These are phyloP conservation scores for Skeletonema menzelii DNA, from an alignment of 108 stramenopile genomes.

Conservation along the genomic window DNA sequence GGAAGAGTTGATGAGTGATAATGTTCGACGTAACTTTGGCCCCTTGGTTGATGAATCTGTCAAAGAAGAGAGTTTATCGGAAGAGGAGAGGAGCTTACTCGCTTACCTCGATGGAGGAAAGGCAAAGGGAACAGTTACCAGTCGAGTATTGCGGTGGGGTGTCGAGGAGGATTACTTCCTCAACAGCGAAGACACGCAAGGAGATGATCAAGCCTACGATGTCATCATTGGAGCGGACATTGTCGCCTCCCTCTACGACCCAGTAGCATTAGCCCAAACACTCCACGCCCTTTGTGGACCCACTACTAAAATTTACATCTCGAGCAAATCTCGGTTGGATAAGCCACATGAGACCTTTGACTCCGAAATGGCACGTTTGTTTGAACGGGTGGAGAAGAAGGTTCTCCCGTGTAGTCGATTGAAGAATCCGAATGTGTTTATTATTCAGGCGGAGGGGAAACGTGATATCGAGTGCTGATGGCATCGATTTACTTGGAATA, in stretches of 20 bases:
- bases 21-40: constrained; percentile 47
- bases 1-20: constrained; percentile 56
- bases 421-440: constrained; percentile 68
- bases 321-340: constrained; percentile 56
- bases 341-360: constrained; percentile 63
- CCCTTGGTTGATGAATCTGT: neutral
- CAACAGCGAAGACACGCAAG: neutral
- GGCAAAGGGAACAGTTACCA: constrained; percentile 18
- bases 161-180: constrained; percentile 30
- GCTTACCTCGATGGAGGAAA: neutral
- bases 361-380: constrained; percentile 50
- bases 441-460: constrained; percentile 50
- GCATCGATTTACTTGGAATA: neutral
- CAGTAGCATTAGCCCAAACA: constrained; percentile 64
- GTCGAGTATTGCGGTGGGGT: constrained; percentile 67
- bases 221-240: constrained; percentile 82
- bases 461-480: neutral
- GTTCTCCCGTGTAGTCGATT: constrained; percentile 41
- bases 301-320: constrained; percentile 61
- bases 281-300: constrained; percentile 59
- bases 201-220: constrained; percentile 49
- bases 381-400: constrained; percentile 41
- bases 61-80: neutral
- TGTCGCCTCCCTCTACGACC: constrained; percentile 76
- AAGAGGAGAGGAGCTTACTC: neutral